Base-by-base conservation (phyloP, 805 yeast genomes). In the Starmerella davenportii region DNA sequence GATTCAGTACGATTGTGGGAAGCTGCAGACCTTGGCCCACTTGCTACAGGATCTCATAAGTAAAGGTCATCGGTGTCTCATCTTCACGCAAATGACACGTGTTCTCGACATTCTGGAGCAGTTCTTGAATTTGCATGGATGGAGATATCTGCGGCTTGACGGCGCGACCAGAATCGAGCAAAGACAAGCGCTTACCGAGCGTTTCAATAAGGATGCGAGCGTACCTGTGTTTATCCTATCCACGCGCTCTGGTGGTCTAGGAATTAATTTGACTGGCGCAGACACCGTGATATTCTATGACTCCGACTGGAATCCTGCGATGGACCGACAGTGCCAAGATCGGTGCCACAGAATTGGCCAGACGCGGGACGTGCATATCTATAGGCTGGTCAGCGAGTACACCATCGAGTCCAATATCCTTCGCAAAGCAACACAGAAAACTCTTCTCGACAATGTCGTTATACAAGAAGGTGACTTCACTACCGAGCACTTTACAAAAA, bases 301-400 rank as follows among this genome's bases (percentile, higher is more conserved):
- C 59, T 82, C 95, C 2, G 98, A 87, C 59, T 87, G 98, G 98
- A 90, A 90, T 55, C 99, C 99, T 2, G 93, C 96, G 1, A 90
- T 90, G 95, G 99, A 90, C 57, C 82, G 84, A 54, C 99, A 90
- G 60, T 90, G 98, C 61, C 98, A 90, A 59, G 99, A 90, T 60
- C 75, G 99, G 58, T 90, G 96, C 61, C 99, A 90, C 57, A 77
- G 99, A 65, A 90, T 90, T 56, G 99, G 99, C 5, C 99, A 90
- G 58, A 82, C 93, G 15, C 69, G 98, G 52, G 98, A 90, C 55
- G 99, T 90, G 27, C 98, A 90, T 57, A 90, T 90, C 41, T 90
- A 92, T 62, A 66, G 99, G 44, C 79, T 90, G 58, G 96, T 90
- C 20, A 79, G 93, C 21, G 98, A 90, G 60, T 82, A 72, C 61